These are phyloP conservation scores for Penicillium alfredii DNA, from an alignment of 495 filamentous ascomycete genomes.

Conservation along the genomic window DNA sequence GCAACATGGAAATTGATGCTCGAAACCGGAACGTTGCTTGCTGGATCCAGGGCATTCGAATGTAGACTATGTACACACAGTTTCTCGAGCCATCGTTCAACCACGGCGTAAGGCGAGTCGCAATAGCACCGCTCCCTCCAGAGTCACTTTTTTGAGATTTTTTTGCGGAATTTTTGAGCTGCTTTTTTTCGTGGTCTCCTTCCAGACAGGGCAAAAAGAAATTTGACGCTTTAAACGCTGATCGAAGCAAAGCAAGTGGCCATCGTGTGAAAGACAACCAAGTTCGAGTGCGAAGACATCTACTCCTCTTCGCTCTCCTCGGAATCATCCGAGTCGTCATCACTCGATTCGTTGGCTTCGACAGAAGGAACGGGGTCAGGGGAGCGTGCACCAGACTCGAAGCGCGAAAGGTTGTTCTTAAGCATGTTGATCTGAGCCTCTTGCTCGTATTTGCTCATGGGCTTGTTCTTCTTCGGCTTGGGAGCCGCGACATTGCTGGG, in stretches of 20 bases:
- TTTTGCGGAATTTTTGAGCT: too few relatives aligned
- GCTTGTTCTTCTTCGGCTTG: slow-evolving; percentile 96
- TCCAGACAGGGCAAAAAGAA: not conserved
- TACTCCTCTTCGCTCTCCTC: slow-evolving; percentile 54
- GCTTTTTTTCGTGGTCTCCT: too few relatives aligned
- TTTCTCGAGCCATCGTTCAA: too few relatives aligned
- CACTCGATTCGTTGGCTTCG: slow-evolving; percentile 45
- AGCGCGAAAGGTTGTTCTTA: slow-evolving; percentile 49
- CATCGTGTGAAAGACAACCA: slow-evolving; percentile 3
- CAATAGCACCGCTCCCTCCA: too few relatives aligned
- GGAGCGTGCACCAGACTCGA: slow-evolving; percentile 39
- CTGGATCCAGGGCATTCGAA: too few relatives aligned
- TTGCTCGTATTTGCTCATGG: slow-evolving; percentile 93
- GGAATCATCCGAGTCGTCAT: slow-evolving; percentile 47
- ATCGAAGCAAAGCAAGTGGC: slow-evolving; percentile 13
- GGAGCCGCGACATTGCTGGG: slow-evolving; percentile 45
- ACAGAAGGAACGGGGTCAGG: slow-evolving; percentile 40
- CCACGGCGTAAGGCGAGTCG: too few relatives aligned
- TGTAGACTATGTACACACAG: too few relatives aligned
- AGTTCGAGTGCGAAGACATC: slow-evolving; percentile 6
- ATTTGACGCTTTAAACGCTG: slow-evolving; percentile 26
- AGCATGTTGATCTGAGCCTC: slow-evolving; percentile 81
- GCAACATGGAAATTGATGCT: too few relatives aligned
- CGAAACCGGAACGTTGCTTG: too few relatives aligned
- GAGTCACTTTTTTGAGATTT: too few relatives aligned